These are phyloP conservation scores for Cyclotella kingstonii DNA, from an alignment of 108 stramenopile genomes.

Conservation along the genomic window DNA sequence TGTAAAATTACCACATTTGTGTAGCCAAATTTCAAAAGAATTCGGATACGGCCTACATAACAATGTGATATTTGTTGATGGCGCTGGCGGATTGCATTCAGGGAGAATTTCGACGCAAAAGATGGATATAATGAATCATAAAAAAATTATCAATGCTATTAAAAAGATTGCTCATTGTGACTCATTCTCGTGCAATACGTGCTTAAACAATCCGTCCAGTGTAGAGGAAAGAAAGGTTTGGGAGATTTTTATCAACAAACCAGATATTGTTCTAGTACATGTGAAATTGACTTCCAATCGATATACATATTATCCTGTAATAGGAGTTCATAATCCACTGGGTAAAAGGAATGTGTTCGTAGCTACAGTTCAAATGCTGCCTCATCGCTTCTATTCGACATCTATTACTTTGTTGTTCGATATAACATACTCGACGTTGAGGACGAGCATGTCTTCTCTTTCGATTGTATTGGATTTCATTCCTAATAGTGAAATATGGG, in stretches of 20 bases:
- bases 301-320: conserved; percentile 32
- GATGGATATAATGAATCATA: conserved; percentile 5
- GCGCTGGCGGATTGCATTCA: conserved; percentile 45
- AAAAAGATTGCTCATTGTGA: conserved; percentile 3
- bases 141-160: conserved; percentile 9
- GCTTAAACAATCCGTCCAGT: conserved; percentile 53
- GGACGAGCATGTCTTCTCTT: conserved; percentile 47
- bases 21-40: conserved; percentile 30
- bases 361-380: conserved; percentile 42
- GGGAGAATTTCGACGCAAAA: conserved; percentile 26
- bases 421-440: conserved; percentile 55
- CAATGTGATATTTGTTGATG: conserved; percentile 44
- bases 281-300: conserved; percentile 12
- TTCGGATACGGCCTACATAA: conserved; percentile 32
- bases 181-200: conserved; percentile 47
- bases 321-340: conserved; percentile 34
- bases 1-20: conserved; percentile 34
- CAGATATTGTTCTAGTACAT: conserved; percentile 45
- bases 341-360: conserved; percentile 48
- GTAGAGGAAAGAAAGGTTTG: conserved; percentile 37
- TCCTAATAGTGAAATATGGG: conserved; percentile 19
- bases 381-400: conserved; percentile 35
- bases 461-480: conserved; percentile 52
- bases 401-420: conserved; percentile 27
- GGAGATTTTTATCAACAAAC: conserved; percentile 54